A percentile compares a stretch with the other conserved stretches of the same genome.
Evolutionary conservation across 805 yeast genomes (phyloP).

Genomic region (Phaffomyces thermotolerans): DNA sequence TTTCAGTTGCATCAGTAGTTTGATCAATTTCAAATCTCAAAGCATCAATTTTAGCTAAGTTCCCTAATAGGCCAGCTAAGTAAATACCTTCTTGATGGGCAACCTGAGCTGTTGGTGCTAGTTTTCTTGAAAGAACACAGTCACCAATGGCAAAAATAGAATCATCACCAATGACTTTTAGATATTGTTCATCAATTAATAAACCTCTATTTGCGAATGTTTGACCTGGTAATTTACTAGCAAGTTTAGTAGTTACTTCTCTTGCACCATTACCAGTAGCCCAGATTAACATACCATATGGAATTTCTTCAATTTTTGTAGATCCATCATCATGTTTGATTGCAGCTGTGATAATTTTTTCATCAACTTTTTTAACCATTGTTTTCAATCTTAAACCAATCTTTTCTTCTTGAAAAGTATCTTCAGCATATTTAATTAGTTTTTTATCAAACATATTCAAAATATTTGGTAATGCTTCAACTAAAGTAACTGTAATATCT

Average conservation of each 20-base stretch:
- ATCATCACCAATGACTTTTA: conserved; percentile 74
- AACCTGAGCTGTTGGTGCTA: conserved; percentile 96
- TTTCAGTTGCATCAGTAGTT: conserved; percentile 28
- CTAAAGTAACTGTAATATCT: conserved; percentile 78
- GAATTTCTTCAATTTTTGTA: conserved; percentile 48
- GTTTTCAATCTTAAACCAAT: conserved; percentile 78
- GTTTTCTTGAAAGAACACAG: conserved; percentile 71
- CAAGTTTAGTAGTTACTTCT: conserved; percentile 58
- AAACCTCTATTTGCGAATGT: conserved; percentile 81
- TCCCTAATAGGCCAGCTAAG: conserved; percentile 66
- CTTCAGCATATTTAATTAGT: conserved; percentile 37
- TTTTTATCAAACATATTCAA: conserved; percentile 45
- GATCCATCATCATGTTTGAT: conserved; percentile 69
- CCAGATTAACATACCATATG: conserved; percentile 93
- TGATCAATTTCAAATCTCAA: conserved; percentile 31
- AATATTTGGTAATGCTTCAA: conserved; percentile 89
- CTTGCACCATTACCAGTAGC: conserved; percentile 95
- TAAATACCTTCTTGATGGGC: conserved; percentile 90
- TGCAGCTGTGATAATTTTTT: conserved; percentile 60
- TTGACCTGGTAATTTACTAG: conserved; percentile 70
- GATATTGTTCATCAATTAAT: conserved; percentile 59
- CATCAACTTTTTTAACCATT: conserved; percentile 83
- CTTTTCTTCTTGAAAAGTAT: conserved; percentile 38
- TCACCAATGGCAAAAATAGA: conserved; percentile 90
- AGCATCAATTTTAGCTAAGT: conserved; percentile 33